Evolutionary conservation across 2,329 filamentous ascomycete genomes (phyloP).

Genomic region (Fusarium musae): DNA sequence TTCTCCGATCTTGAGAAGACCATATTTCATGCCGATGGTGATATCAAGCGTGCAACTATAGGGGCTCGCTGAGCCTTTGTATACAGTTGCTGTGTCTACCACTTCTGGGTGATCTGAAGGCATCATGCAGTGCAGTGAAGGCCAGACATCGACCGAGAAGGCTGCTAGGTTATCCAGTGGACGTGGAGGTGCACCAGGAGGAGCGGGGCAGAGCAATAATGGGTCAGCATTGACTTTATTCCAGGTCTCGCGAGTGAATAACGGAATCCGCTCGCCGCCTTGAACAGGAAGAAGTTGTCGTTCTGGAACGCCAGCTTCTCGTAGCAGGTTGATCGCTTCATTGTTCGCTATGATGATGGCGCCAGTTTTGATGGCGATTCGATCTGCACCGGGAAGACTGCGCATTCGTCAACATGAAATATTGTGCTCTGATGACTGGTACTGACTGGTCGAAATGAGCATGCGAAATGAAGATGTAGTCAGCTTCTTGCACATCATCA

Average conservation of each 20-base stretch:
- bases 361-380: constrained; percentile 2
- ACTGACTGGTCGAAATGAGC: constrained; percentile 4
- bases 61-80: not conserved
- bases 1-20: not conserved
- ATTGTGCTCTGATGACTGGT: too few species aligned
- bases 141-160: not conserved
- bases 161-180: not conserved
- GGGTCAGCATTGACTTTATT: not conserved
- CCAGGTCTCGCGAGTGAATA: not conserved
- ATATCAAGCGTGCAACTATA: not conserved
- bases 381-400: not conserved
- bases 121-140: not conserved
- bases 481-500: not conserved
- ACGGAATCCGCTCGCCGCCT: not conserved
- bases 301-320: not conserved
- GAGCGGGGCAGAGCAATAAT: fast-evolving
- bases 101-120: not conserved
- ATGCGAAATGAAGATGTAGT: not conserved
- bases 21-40: not conserved
- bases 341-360: not conserved
- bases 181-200: not conserved
- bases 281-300: not conserved
- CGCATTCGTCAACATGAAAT: not conserved
- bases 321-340: not conserved
- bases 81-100: not conserved